phyloP scores from a whole-genome alignment of 805 yeast genomes.

The Kodamaea lidongshanica region DNA sequence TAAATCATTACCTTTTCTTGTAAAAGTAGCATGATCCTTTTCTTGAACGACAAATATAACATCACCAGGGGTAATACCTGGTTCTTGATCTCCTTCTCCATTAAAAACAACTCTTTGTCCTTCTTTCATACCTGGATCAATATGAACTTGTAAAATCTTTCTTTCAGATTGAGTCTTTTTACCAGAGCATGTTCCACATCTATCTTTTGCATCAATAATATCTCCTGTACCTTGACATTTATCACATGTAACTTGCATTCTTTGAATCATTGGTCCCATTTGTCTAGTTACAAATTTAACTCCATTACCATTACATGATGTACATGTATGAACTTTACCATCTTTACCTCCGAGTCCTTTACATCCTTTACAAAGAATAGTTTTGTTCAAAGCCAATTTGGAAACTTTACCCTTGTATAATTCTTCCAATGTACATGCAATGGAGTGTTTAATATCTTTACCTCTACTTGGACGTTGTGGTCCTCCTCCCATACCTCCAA shows the following conservation, averaged over 20 bases:
- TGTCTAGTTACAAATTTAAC: slow-evolving; percentile 87
- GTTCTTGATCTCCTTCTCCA: slow-evolving; percentile 98
- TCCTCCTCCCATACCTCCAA: slow-evolving; percentile 51
- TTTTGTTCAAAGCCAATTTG: slow-evolving; percentile 89
- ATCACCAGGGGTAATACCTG: slow-evolving; percentile 93
- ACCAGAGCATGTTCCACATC: slow-evolving; percentile 84
- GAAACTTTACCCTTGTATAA: slow-evolving; percentile 90
- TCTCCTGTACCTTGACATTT: slow-evolving; percentile 91
- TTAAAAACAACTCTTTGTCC: slow-evolving; percentile 86
- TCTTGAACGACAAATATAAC: slow-evolving; percentile 88
- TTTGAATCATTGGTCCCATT: slow-evolving; percentile 99
- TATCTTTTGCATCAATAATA: slow-evolving; percentile 76
- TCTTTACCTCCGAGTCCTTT: slow-evolving; percentile 95
- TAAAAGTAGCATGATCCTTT: slow-evolving; percentile 76
- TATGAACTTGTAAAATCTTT: slow-evolving; percentile 88
- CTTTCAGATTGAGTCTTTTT: slow-evolving; percentile 82
- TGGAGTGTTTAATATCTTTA: slow-evolving; percentile 84
- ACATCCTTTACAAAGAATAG: slow-evolving; percentile 81
- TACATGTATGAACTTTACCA: slow-evolving; percentile 82
- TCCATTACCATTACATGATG: slow-evolving; percentile 88
- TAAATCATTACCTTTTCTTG: slow-evolving; percentile 86
- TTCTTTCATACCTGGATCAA: slow-evolving; percentile 95
- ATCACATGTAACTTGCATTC: slow-evolving; percentile 93
- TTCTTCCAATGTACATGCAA: slow-evolving; percentile 84
- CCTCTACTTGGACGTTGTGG: slow-evolving; percentile 79